Conservation (phyloP, 768 basidiomycete species). For the Mycena floridula region DNA sequence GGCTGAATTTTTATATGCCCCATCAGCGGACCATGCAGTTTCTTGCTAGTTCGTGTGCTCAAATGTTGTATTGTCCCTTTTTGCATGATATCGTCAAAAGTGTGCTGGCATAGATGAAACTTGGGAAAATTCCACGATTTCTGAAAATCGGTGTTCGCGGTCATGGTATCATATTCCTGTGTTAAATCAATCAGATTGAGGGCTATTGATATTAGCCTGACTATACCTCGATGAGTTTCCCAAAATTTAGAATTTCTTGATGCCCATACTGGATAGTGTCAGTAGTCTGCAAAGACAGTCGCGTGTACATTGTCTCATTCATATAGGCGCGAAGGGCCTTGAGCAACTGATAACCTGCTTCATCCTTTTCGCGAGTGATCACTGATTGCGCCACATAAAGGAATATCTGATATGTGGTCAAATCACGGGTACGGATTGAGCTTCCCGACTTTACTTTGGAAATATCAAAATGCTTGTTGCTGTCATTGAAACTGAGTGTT, state of each 20-base stretch:
- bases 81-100: constrained; percentile 18
- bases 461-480: constrained; percentile 25
- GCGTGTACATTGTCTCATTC: background rate
- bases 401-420: constrained; percentile 3
- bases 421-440: background rate
- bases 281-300: background rate
- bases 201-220: too few relatives aligned
- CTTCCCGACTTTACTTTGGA: constrained; percentile 17
- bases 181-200: too few relatives aligned
- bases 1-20: too few relatives aligned
- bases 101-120: constrained; percentile 23
- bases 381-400: constrained; percentile 3
- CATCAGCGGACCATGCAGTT: constrained; percentile 25
- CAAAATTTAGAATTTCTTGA: too few relatives aligned
- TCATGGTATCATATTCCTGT: background rate
- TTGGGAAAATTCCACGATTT: constrained; percentile 32
- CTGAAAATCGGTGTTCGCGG: constrained; percentile 1
- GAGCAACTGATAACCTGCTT: background rate
- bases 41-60: constrained; percentile 27
- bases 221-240: too few relatives aligned
- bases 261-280: too few relatives aligned
- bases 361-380: background rate
- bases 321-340: background rate
- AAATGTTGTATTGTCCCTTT: constrained; percentile 25
- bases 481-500: constrained; percentile 21